Evolutionary conservation across 768 basidiomycete species (phyloP), one percentile per base, ranked within the genome.

Genomic region (Hydnomerulius pinastri): DNA sequence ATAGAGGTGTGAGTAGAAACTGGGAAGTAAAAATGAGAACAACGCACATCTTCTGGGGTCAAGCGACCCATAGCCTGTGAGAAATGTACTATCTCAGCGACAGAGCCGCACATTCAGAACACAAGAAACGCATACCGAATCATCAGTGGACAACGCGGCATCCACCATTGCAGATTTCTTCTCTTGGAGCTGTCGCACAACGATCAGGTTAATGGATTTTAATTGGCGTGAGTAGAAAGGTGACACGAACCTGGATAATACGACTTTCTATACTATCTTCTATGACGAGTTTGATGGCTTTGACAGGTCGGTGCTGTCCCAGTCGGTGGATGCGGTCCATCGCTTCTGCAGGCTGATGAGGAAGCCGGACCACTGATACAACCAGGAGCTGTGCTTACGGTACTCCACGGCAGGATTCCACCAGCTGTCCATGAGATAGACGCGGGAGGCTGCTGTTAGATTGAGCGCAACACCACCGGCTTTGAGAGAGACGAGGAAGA

Each of bases 311-410:
- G 56, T 85, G 87, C 69, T 98, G 94, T n/a, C 95, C 95, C 36
- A 97, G 76, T 52, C 94, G 87, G 72, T 98, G 95, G 53, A 98
- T 97, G 47, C 95, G 90, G 67, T 96, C 94, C 93, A 96, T 98
- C 2, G 92, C 92, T 80, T 93, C 87, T 90, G 78, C 55, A 53
- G 23, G 25, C 30, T 4, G 10, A 40, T 52, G 28, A 53, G 43
- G 6, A 59, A 30, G 37, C 36, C 5, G 6, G 20, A 10, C 9
- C 35, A 35, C 28, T 21, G 35, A 24, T 35, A 40, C 30, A 15
- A 35, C 10, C 8, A 23, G 43, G 44, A 27, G 15, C 25, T 35
- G 13, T 18, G 77, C 89, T 72, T 66, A 90, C 89, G 88, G 61
- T 79, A 92, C 73, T 90, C 90, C 46, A 90, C 86, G n/a, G 93